Evolutionary conservation across 164 flowering plant species (phyloP).

Genomic region (Vitis labrusca): DNA sequence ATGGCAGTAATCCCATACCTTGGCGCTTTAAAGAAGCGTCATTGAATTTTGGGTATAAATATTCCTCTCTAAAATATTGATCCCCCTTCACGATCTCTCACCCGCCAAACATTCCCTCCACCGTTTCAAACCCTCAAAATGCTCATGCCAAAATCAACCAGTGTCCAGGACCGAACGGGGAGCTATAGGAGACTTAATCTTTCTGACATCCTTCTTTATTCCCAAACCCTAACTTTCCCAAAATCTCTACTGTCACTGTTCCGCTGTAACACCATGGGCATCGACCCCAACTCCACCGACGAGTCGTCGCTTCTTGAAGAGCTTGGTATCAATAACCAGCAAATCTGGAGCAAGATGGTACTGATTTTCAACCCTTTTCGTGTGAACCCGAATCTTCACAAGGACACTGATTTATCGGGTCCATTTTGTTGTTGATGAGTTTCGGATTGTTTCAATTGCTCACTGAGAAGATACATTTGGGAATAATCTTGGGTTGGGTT

Average conservation of each 20-base stretch:
- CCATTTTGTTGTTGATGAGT: constrained; percentile 67
- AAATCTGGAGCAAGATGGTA: constrained; percentile 73
- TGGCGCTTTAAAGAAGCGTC: too few relatives aligned
- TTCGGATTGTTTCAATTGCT: constrained; percentile 84
- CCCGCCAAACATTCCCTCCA: too few relatives aligned
- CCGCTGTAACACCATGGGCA: constrained; percentile 12
- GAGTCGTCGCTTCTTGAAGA: constrained; percentile 90
- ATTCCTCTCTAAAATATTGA: too few relatives aligned
- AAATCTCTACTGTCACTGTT: neutral
- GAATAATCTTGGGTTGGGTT: constrained; percentile 87
- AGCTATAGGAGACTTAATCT: too few relatives aligned
- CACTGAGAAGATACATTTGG: constrained; percentile 88
- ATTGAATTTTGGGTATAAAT: too few relatives aligned
- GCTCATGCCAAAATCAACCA: too few relatives aligned
- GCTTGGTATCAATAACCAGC: constrained; percentile 81
- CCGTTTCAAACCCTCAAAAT: too few relatives aligned
- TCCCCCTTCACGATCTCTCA: too few relatives aligned
- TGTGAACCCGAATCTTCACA: constrained; percentile 52
- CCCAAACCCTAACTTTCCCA: too few relatives aligned
- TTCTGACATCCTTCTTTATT: too few relatives aligned
- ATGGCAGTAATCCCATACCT: too few relatives aligned
- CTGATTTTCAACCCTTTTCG: constrained; percentile 71
- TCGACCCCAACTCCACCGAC: constrained; percentile 42
- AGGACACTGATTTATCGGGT: constrained; percentile 82
- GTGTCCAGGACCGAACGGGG: too few relatives aligned